Conservation (phyloP, 495 filamentous ascomycete species). For the Astrothelium macrocarpum region DNA sequence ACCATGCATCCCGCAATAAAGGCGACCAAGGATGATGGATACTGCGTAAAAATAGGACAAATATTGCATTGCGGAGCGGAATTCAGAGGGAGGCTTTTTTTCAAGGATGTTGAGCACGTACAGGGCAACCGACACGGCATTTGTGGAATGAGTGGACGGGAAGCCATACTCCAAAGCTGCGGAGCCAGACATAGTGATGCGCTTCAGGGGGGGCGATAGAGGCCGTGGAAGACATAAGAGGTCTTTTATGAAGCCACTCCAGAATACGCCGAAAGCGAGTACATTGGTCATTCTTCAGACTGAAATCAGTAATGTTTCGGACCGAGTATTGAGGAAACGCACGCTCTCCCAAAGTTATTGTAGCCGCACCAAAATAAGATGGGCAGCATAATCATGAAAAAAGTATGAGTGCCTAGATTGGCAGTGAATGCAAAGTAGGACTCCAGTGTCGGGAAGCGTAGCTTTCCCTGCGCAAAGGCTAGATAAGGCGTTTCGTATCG, state of each 20-base stretch:
- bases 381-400: constrained; percentile 91
- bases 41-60: constrained; percentile 70
- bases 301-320: background rate
- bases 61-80: constrained; percentile 47
- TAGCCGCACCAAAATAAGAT: constrained; percentile 95
- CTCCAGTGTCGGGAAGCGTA: constrained; percentile 61
- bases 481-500: constrained; percentile 95
- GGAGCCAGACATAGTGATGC: constrained; percentile 94
- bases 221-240: constrained; percentile 89
- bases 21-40: constrained; percentile 81
- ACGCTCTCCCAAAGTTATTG: constrained; percentile 71
- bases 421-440: constrained; percentile 94
- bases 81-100: constrained; percentile 38
- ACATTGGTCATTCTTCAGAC: constrained; percentile 68
- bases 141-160: constrained; percentile 92
- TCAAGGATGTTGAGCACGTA: constrained; percentile 65
- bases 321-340: constrained; percentile 28
- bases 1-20: constrained; percentile 98
- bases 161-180: constrained; percentile 94
- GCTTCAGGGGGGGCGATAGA: constrained; percentile 81
- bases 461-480: constrained; percentile 64
- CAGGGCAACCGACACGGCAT: constrained; percentile 86
- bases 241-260: constrained; percentile 89
- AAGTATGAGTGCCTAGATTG: constrained; percentile 95
- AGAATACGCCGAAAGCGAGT: constrained; percentile 81